Evolutionary conservation across 116 monocot genomes (phyloP), one percentile per base, ranked within the genome.

Genomic region (Dioscorea cayenensis): DNA sequence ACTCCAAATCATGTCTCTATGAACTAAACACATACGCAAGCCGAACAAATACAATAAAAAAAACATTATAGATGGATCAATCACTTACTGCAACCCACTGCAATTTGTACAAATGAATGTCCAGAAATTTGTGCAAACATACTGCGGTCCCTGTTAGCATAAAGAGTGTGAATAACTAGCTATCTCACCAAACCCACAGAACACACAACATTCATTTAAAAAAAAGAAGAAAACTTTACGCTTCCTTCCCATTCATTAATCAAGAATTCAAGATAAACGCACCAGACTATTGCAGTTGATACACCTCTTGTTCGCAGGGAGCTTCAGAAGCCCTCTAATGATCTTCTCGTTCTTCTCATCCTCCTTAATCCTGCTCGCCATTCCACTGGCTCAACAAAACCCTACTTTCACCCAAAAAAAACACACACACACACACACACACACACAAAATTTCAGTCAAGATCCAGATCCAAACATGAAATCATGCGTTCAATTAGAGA

Each of bases 251-350:
- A 62, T 23, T 23, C 21, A 23, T 43, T 43, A 43, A 43, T 7
- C 43, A 43, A 43, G 43, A 43, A 43, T 43, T 43, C 43, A 43
- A 43, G 25, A 62, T 27, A 62, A 11, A 23, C 18, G 36, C 80
- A 96, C 96, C 88, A 96, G 77, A 69, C 81, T 90, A 73, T 96
- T 96, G 82, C 96, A 96, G 74, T 96, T 96, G 77, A 96, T 90
- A 77, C 96, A 96, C 77, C 88, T 82, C 76, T 68, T 74, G 55
- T 96, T 96, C 13, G 80, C 73, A 14, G 92, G 86, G 48, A 86
- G 96, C 81, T 88, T 96, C 69, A 92, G 69, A 66, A 96, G 90
- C 7, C 92, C 92, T 61, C 96, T 83, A 37, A 96, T 96, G 38
- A 92, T 96, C 81, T 74, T 87, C 86, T 96, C 96, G 70, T 96